A percentile compares a stretch with the other conserved stretches of the same genome.
Conservation (phyloP, 2,329 filamentous ascomycete genomes). For the Diaporthe longicolla region DNA sequence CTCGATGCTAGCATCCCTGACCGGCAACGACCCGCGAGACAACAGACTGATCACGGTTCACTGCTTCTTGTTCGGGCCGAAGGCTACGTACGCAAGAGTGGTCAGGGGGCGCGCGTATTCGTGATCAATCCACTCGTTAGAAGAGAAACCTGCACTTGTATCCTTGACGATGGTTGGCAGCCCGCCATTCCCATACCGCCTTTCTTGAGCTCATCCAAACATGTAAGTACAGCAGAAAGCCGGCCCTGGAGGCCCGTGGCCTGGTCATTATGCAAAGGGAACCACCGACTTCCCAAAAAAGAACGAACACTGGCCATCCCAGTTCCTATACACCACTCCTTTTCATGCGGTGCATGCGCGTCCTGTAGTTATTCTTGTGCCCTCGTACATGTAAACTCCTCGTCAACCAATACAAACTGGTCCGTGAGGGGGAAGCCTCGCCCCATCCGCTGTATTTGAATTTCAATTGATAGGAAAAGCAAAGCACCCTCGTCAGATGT, state of each 20-base stretch:
- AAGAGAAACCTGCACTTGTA: background rate
- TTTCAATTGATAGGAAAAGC: background rate
- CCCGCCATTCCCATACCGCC: conserved; percentile 3
- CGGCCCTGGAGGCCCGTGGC: conserved; percentile 8
- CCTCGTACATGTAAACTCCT: conserved; percentile 7
- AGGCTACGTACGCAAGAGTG: background rate
- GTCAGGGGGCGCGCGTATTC: background rate
- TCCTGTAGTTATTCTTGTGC: conserved; percentile 24
- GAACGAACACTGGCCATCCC: conserved; percentile 16
- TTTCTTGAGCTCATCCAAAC: conserved; percentile 12
- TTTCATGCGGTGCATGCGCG: conserved; percentile 16
- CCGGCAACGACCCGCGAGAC: background rate
- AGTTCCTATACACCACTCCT: background rate
- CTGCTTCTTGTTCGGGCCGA: background rate
- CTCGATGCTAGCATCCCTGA: background rate
- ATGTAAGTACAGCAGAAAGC: conserved; percentile 19
- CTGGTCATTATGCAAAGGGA: conserved; percentile 31
- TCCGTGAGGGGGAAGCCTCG: background rate
- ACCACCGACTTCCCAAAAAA: conserved; percentile 12
- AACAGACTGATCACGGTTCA: background rate
- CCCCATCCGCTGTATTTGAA: background rate
- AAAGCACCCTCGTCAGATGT: conserved; percentile 29
- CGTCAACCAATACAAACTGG: background rate
- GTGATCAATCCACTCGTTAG: conserved; percentile 10
- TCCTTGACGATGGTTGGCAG: background rate